Evolutionary conservation across 164 flowering plant species (phyloP), one percentile per base, ranked within the genome.

Genomic region (Vitis riparia): DNA sequence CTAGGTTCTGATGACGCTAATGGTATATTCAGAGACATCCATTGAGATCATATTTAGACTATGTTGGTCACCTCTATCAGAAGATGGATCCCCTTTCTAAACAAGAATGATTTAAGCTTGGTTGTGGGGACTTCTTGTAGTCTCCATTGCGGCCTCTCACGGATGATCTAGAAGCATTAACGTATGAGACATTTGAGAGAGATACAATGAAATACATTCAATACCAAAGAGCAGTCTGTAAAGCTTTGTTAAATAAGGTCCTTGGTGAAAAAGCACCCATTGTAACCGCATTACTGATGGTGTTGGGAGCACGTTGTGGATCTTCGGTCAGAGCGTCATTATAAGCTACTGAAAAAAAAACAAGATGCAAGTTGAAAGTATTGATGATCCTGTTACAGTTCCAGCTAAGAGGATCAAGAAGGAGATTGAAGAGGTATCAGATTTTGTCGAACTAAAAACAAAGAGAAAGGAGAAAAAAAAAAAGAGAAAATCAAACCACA

Each of bases 141-240:
- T 84, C 97, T 65, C 99, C 99, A n/a, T 76, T 93, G 82, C 89
- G 93, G 99, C 99, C 97, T 66, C 97, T 96, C 59, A 96, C 92
- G 99, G 99, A 96, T 83, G 93, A 96, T 81, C 84, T 96, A 15
- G 99, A 96, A 80, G 98, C 99, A 66, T 97, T 93, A 79, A 96
- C 99, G 8, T 96, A 96, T 69, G 99, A 96, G 81, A 96, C 95
- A 59, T 96, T 96, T 80, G 99, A 96, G 85, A 96, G 88, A 76
- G 99, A 96, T 77, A 78, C 85, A 14, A 80, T 86, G 52, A 96
- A 96, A 77, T 96, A 96, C 78, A 78, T 81, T 51, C 99, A 95
- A 97, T 95, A 95, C 73, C 88, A 88, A 86, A 88, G 87, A 69
- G 99, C 99, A 57, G 80, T 95, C 47, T 47, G 75, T 76, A 88